These are phyloP conservation scores for Lentinula edodes DNA, from an alignment of 768 basidiomycete species.

Conservation along the genomic window DNA sequence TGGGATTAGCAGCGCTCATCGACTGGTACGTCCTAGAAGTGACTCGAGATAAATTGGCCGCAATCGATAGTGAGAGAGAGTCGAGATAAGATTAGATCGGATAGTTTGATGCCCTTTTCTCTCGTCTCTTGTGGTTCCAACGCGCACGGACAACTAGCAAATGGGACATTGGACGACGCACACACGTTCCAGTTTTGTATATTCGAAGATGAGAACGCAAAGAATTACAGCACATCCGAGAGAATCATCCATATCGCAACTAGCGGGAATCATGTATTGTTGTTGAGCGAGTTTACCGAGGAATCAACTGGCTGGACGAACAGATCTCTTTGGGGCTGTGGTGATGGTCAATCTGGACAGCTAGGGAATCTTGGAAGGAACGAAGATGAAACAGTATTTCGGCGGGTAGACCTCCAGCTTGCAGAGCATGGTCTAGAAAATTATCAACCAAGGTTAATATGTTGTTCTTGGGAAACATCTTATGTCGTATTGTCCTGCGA, in stretches of 20 bases:
- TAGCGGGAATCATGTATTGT: slow-evolving; percentile 78
- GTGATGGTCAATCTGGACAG: slow-evolving; percentile 68
- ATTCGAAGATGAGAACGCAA: slow-evolving; percentile 18
- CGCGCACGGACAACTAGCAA: slow-evolving; percentile 47
- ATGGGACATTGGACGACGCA: slow-evolving; percentile 39
- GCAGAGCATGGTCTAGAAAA: slow-evolving; percentile 27
- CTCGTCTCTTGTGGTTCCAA: slow-evolving; percentile 43
- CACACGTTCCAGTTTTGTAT: slow-evolving; percentile 34
- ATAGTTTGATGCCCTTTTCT: slow-evolving; percentile 7
- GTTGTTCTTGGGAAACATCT: slow-evolving; percentile 81
- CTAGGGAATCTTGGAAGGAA: slow-evolving; percentile 41
- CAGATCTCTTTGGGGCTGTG: slow-evolving; percentile 65
- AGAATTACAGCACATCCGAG: not conserved
- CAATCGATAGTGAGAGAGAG: not conserved
- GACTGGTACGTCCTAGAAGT: not conserved
- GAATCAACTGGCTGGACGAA: slow-evolving; percentile 8
- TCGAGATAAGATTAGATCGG: not conserved
- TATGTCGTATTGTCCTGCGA: slow-evolving; percentile 55
- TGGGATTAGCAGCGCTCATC: not conserved
- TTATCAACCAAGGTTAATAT: slow-evolving; percentile 45
- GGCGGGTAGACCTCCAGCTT: slow-evolving; percentile 37
- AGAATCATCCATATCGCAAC: slow-evolving; percentile 48
- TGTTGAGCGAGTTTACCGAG: slow-evolving; percentile 38
- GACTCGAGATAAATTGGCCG: not conserved
- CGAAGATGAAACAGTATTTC: slow-evolving; percentile 32